phyloP scores from a whole-genome alignment of 768 basidiomycete species.

The Epithele typhae region DNA sequence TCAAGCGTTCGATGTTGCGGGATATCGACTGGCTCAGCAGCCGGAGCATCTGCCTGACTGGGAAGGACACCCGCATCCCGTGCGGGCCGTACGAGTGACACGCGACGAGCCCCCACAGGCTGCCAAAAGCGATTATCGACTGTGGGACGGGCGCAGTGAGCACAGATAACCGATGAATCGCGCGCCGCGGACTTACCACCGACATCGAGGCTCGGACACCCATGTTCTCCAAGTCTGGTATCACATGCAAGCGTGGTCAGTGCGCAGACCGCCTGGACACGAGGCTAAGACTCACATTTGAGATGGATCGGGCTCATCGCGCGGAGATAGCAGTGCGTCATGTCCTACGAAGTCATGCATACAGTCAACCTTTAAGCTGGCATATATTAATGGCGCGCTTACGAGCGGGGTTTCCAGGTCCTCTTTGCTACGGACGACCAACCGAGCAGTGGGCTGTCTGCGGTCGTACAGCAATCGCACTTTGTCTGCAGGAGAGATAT shows the following conservation, averaged over 20 bases:
- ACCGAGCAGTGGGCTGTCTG: slow-evolving; percentile 64
- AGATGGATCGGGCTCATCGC: slow-evolving; percentile 87
- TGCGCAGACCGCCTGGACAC: slow-evolving; percentile 4
- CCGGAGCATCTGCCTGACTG: slow-evolving; percentile 77
- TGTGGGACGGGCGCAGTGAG: slow-evolving; percentile 22
- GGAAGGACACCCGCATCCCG: slow-evolving; percentile 86
- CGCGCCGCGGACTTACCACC: slow-evolving; percentile 45
- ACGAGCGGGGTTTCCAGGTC: slow-evolving; percentile 69
- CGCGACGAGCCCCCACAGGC: slow-evolving; percentile 76
- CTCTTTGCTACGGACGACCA: slow-evolving; percentile 56
- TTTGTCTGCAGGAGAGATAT: slow-evolving; percentile 44
- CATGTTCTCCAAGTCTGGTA: slow-evolving; percentile 71
- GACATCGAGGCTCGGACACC: slow-evolving; percentile 83
- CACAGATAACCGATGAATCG: too few species aligned
- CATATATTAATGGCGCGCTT: slow-evolving; percentile 17
- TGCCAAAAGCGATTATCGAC: slow-evolving; percentile 78
- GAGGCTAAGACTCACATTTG: slow-evolving; percentile 46
- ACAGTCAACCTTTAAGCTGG: not conserved
- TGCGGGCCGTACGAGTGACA: slow-evolving; percentile 73
- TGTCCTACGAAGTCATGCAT: slow-evolving; percentile 40
- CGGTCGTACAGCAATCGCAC: slow-evolving; percentile 76
- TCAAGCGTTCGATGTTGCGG: slow-evolving; percentile 72
- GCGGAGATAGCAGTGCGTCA: slow-evolving; percentile 82
- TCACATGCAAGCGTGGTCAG: too few species aligned
- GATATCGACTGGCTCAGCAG: slow-evolving; percentile 78